These are phyloP conservation scores for Aspergillus sp. DNA, from an alignment of 2,329 filamentous ascomycete genomes.

Conservation along the genomic window DNA sequence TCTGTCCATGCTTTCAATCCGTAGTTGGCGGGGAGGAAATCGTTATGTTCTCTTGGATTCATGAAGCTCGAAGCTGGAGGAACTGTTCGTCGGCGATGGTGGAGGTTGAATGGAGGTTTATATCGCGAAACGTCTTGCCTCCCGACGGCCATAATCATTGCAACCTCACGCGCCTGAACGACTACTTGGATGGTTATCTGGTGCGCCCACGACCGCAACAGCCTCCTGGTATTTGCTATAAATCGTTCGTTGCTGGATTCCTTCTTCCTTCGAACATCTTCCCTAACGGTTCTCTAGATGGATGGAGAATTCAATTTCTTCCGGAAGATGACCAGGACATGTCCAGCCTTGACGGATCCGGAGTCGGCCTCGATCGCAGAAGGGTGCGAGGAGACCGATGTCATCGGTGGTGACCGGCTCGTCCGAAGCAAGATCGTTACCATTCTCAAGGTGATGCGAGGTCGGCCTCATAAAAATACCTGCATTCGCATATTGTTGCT, in stretches of 20 bases:
- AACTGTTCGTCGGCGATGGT: no score
- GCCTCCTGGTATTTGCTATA: background rate
- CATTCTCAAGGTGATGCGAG: constrained; percentile 6
- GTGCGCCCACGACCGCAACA: background rate
- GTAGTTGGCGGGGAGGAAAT: background rate
- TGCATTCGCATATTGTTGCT: constrained; percentile 7
- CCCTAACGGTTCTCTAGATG: background rate
- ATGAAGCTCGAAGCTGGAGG: no score
- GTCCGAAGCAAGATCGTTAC: constrained; percentile 9
- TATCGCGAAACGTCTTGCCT: no score
- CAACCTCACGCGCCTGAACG: background rate
- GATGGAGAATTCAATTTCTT: background rate
- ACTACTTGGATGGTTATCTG: background rate
- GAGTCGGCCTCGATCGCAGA: background rate
- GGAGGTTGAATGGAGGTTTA: no score
- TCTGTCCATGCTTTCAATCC: no score
- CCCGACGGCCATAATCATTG: background rate
- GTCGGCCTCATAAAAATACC: constrained; percentile 6
- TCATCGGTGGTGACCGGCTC: background rate
- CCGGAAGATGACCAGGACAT: background rate
- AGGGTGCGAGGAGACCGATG: constrained; percentile 1
- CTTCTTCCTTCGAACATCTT: background rate
- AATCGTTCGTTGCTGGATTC: background rate
- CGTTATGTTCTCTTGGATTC: constrained; percentile 7
- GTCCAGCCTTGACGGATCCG: background rate